A percentile compares a stretch with the other conserved stretches of the same genome.
These are phyloP conservation scores for Microsporum canis DNA, from an alignment of 2,329 filamentous ascomycete species.

Conservation along the genomic window DNA sequence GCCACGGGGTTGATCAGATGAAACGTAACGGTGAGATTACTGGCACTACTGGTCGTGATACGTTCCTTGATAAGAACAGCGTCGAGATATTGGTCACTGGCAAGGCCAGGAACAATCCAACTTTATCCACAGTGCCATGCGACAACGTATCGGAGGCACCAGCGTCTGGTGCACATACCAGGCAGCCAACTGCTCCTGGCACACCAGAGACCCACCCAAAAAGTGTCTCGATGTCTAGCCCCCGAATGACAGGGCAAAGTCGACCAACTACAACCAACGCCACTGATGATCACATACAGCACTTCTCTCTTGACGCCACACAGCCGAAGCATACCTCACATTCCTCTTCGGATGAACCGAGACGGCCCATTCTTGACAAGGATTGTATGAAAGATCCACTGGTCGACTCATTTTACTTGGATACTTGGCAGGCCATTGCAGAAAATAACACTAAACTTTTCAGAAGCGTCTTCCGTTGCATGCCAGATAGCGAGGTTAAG, in stretches of 20 bases:
- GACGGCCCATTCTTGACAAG: conserved; percentile 61
- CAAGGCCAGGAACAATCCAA: background rate
- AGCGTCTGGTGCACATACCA: background rate
- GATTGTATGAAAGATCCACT: conserved; percentile 94
- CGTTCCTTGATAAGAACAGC: conserved; percentile 50
- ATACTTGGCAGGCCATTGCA: conserved; percentile 77
- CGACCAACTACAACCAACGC: conserved; percentile 33
- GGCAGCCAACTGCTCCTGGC: background rate
- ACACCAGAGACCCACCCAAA: background rate
- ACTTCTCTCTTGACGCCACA: conserved; percentile 2
- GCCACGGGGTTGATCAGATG: conserved; percentile 67
- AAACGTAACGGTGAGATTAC: conserved; percentile 52
- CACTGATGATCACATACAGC: conserved; percentile 40
- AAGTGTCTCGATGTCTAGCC: background rate
- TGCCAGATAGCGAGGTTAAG: conserved; percentile 88
- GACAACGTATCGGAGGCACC: background rate
- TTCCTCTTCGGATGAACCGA: conserved; percentile 53
- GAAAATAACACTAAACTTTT: conserved; percentile 94
- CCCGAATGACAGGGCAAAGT: background rate
- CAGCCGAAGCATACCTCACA: conserved; percentile 34
- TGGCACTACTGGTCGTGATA: conserved; percentile 56
- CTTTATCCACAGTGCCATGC: background rate
- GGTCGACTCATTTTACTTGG: conserved; percentile 67
- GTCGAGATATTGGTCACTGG: conserved; percentile 58
- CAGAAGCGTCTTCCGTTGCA: conserved; percentile 86